phyloP scores from a whole-genome alignment of 2,329 filamentous ascomycete genomes.

The Capronia americana region DNA sequence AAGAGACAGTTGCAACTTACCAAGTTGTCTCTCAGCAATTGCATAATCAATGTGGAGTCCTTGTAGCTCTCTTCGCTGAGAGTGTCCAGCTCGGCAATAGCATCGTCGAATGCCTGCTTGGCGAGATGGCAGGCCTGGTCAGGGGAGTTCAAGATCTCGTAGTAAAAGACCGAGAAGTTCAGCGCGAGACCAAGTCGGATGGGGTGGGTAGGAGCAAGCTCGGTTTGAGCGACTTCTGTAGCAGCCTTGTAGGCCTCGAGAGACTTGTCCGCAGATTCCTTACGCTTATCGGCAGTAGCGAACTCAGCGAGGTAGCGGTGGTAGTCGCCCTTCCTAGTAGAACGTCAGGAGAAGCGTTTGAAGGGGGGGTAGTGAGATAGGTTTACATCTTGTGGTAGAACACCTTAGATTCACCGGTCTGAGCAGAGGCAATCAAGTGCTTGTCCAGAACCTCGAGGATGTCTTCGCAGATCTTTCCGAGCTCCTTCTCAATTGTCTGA shows the following conservation, averaged over 20 bases:
- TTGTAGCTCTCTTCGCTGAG: slow-evolving; percentile 99
- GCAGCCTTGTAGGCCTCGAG: slow-evolving; percentile 97
- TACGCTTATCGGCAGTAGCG: slow-evolving; percentile 90
- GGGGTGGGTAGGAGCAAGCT: slow-evolving; percentile 88
- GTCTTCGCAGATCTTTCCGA: slow-evolving; percentile 97
- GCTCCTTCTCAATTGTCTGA: slow-evolving; percentile 95
- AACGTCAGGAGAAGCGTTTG: background rate
- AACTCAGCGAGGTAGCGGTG: slow-evolving; percentile 99
- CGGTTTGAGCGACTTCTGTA: slow-evolving; percentile 86
- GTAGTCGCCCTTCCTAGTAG: slow-evolving; percentile 94
- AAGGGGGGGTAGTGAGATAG: background rate
- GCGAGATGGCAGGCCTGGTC: slow-evolving; percentile 98
- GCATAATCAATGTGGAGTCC: slow-evolving; percentile 98
- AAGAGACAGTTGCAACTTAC: slow-evolving; percentile 58
- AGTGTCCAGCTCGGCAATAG: slow-evolving; percentile 96
- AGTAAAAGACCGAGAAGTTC: slow-evolving; percentile 99
- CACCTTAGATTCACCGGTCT: slow-evolving; percentile 97
- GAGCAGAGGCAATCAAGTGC: slow-evolving; percentile 90
- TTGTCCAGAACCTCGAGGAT: slow-evolving; percentile 93
- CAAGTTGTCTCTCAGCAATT: slow-evolving; percentile 95
- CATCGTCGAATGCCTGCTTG: slow-evolving; percentile 95
- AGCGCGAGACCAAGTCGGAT: slow-evolving; percentile 90
- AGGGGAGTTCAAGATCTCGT: slow-evolving; percentile 98
- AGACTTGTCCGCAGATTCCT: slow-evolving; percentile 90
- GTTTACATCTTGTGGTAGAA: slow-evolving; percentile 99